Conservation (phyloP, 1,284 basidiomycete genomes). For the Coriolopsis trogii region DNA sequence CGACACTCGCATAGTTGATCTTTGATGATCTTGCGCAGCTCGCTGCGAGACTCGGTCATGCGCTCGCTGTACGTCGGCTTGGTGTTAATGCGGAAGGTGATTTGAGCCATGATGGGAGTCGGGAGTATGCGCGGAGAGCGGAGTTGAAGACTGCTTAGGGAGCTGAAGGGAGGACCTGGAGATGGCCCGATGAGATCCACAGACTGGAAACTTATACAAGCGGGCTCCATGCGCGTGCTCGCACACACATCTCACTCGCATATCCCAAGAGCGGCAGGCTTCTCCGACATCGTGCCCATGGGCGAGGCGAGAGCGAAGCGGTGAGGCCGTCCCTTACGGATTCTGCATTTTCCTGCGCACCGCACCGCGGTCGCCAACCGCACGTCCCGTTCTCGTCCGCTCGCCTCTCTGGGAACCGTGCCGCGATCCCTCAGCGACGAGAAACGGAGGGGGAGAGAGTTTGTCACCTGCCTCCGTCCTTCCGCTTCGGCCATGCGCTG, state of each 20-base stretch:
- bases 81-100: slow-evolving; percentile 28
- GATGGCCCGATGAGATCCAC: slow-evolving; percentile 19
- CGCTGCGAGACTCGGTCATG: slow-evolving; percentile 36
- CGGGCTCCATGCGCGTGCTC: slow-evolving; percentile 10
- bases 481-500: slow-evolving; percentile 14
- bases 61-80: slow-evolving; percentile 35
- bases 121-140: slow-evolving; percentile 19
- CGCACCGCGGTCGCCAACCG: slow-evolving; percentile 17
- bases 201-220: slow-evolving; percentile 19
- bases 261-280: slow-evolving; percentile 4
- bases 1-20: slow-evolving; percentile 30
- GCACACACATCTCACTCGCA: slow-evolving; percentile 2
- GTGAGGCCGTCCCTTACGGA: slow-evolving; percentile 15
- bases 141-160: slow-evolving; percentile 19
- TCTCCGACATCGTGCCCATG: background rate
- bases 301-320: slow-evolving; percentile 24
- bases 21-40: slow-evolving; percentile 35
- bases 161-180: slow-evolving; percentile 10
- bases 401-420: slow-evolving; percentile 10
- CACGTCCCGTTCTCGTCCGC: slow-evolving; percentile 15
- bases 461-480: slow-evolving; percentile 16
- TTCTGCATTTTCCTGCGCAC: slow-evolving; percentile 11
- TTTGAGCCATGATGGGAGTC: slow-evolving; percentile 20
- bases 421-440: slow-evolving; percentile 14
- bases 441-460: slow-evolving; percentile 6